Base-by-base conservation (phyloP, 352 stramenopile species). In the Globisporangium recalcitrans region DNA sequence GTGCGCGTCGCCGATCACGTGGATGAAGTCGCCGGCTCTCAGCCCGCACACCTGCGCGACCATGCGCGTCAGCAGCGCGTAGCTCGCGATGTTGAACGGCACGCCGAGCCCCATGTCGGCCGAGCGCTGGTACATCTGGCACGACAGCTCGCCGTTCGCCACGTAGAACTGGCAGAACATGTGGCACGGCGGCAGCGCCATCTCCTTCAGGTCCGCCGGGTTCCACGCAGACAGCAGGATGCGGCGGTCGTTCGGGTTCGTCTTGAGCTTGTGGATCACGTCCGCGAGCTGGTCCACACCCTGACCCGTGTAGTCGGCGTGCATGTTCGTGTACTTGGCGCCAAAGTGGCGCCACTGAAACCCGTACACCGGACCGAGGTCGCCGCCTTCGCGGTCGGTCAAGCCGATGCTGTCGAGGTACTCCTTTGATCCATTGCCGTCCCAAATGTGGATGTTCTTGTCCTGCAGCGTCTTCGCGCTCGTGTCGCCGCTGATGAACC, bases 261-360 rank as follows among this genome's bases (percentile, higher is more conserved):
- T 95, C 34, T 91, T 96, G 61, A 99, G 97, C 67, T 98, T 99
- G 61, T 98, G 71, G 65, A 99, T 98, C 62, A 98, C 97, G 51
- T 99, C 87, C 13, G 86, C 87, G 26, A 99, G 82, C 69, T 99
- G 98, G 77, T 99, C 98, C 19, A 99, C 93, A 24, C 97, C 98
- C 73, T 99, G 76, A 0, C 95, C 96, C 8, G 83, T 97, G 80
- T 99, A 99, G 71, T 99, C 95, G 0, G 90, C 88, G 73, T 99
- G 90, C 92, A 99, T 99, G 69, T 98, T 82, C 52, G 82, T 93
- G 80, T 99, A 99, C 65, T 94, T 91, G 9, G 98, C 98, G 10
- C 98, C 98, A 81, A 99, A 99, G 63, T 99, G 98, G 38, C 98
- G 90, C 98, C 98, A 99, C 76, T 99, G 96, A 71, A 99, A 99